Conservation (phyloP, 1,284 basidiomycete genomes). For the Ceratobasidium theobromae region DNA sequence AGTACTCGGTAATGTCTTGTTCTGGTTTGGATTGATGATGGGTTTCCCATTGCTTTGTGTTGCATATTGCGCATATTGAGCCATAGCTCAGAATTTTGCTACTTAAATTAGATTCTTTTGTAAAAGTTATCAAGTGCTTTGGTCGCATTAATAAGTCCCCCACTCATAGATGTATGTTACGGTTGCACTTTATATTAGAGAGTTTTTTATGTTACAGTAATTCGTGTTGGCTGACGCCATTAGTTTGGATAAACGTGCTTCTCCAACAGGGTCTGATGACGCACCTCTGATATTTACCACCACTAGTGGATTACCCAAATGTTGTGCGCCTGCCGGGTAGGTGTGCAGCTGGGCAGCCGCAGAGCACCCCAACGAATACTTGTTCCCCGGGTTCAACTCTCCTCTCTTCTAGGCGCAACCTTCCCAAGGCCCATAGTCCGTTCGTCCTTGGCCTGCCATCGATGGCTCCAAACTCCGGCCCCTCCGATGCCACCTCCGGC, state of each 20-base stretch:
- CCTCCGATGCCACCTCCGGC: background rate
- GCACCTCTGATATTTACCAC: background rate
- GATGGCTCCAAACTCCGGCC: background rate
- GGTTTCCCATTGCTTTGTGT: conserved; percentile 94
- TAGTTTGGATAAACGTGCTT: too few relatives aligned
- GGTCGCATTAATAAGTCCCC: too few relatives aligned
- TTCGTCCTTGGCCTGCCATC: background rate
- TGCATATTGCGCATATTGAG: conserved; percentile 73
- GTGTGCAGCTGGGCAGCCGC: background rate
- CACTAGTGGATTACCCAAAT: background rate
- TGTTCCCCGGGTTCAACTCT: background rate
- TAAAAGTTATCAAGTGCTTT: too few relatives aligned
- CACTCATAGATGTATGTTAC: too few relatives aligned
- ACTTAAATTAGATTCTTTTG: background rate
- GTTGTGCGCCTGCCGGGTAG: background rate
- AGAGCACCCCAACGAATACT: background rate
- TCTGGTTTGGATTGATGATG: conserved; percentile 78
- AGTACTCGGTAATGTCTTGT: conserved; percentile 71
- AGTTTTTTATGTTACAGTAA: too few relatives aligned
- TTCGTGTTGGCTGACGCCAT: too few relatives aligned
- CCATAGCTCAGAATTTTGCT: background rate
- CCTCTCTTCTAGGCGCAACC: background rate
- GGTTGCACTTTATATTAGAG: too few relatives aligned
- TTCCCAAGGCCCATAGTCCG: background rate
- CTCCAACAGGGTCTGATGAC: conserved; percentile 27